Evolutionary conservation across 768 basidiomycete genomes (phyloP), one percentile per base, ranked within the genome.

Genomic region (Termitomyces sp.): DNA sequence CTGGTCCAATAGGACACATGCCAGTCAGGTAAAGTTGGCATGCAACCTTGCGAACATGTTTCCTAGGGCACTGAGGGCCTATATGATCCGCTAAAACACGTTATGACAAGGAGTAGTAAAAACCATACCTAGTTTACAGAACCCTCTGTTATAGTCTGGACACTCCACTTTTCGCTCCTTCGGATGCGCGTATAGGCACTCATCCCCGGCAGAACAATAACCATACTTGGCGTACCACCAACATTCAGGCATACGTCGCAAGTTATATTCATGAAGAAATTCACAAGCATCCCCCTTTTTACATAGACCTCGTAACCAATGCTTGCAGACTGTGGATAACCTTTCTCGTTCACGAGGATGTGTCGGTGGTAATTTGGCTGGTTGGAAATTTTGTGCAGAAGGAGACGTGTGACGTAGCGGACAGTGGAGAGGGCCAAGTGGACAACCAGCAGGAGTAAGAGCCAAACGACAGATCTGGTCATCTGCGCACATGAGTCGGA

Each of bases 161-260:
- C 97, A 99, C 69, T 96, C 95, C 4, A 92, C 85, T 58, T 86
- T 83, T 53, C 95, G 82, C 73, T 95, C 93, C 71, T 94, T 93
- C 13, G 93, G 94, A 69, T 96, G 93, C 16, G 93, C 92, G 71
- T 98, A 99, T 64, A 99, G 78, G 71, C 97, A 99, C 73, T 98
- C 95, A 66, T 96, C 95, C 58, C 97, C 96, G 20, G 95, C 89
- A 28, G 93, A 92, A 72, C 97, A 98, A 73, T 95, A 98, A 16
- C 97, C 97, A 68, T 94, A 95, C 72, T 96, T 97, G 54, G 93
- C 93, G 72, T 87, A 98, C 95, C 95, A 98, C 89, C 94, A 97
- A 68, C 97, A 98, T 71, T 98, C 93, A 6, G 97, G 97, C 95
- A 98, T 98, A 61, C 93, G 88, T 60, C 97, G 78, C 53, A 99